Conservation (phyloP, 805 yeast species). For the Candida coquimbonensis region DNA sequence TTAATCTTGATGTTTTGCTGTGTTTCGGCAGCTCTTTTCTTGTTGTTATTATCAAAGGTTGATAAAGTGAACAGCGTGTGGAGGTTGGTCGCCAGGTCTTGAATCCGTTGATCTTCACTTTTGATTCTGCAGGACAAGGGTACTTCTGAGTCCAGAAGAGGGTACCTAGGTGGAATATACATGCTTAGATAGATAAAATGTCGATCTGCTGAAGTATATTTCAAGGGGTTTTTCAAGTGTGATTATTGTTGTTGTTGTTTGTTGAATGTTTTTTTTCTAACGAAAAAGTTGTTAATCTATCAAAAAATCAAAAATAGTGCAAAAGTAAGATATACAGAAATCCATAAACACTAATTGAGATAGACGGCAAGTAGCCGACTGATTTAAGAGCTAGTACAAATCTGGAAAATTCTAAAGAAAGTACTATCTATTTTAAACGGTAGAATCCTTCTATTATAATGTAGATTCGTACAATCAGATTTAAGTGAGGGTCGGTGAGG, state of each 20-base stretch:
- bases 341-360: too few species aligned
- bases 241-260: background rate
- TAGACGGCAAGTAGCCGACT: too few species aligned
- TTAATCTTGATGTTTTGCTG: constrained; percentile 4
- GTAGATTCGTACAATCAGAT: too few species aligned
- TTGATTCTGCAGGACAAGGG: constrained; percentile 17
- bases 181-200: background rate
- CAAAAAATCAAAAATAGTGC: background rate
- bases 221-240: background rate
- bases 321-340: background rate
- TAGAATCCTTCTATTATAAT: too few species aligned
- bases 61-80: constrained; percentile 1
- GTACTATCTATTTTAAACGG: too few species aligned
- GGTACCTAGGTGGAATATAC: constrained; percentile 18
- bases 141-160: constrained; percentile 13
- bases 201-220: background rate
- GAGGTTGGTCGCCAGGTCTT: constrained; percentile 2
- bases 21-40: constrained; percentile 19
- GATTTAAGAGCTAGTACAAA: too few species aligned
- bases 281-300: background rate
- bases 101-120: constrained; percentile 9
- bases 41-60: constrained; percentile 5
- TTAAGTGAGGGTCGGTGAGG: too few species aligned
- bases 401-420: too few species aligned
- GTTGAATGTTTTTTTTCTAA: background rate